Evolutionary conservation across 257 asterid genomes (phyloP), one percentile per base, ranked within the genome.

Genomic region (Cruciata laevipes): DNA sequence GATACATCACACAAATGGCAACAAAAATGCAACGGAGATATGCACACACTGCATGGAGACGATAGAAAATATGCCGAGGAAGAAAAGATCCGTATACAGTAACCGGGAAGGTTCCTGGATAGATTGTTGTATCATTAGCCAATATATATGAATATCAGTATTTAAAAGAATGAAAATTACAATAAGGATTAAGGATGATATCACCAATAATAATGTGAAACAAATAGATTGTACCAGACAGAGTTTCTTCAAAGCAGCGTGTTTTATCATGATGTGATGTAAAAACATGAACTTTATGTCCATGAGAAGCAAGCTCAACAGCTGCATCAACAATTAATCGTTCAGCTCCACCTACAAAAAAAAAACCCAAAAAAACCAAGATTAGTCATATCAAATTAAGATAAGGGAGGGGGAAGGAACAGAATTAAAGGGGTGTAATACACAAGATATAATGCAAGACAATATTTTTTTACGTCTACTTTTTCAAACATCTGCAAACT

Each of bases 331-430:
- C 99, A 63, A 93, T 83, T 74, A 93, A 78, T 82, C 99, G 83
- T 80, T 93, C 96, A n/a, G 99, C 99, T 69, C 99, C 99, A 73
- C 99, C 99, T 93, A 71, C 30, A 32, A 61, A n/a, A n/a, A n/a
- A n/a, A n/a, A n/a, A n/a, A n/a, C n/a, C n/a, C 0, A 67, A 78
- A 63, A 56, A 65, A 35, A 25, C 61, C 23, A 65, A 60, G 52
- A 5, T 12, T 47, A 24, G 2, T n/a, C n/a, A 71, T 56, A n/a
- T 9, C 8, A 55, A 6, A 59, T 63, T 53, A 5, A 14, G 56
- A 51, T 21, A 38, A 1, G 24, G 23, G 32, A 49, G 8, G 44
- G 52, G n/a, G 38, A 40, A 6, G 24, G 27, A 25, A 24, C 6
- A 33, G 12, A 6, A 1, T 7, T 16, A 44, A 3, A 53, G 17